Evolutionary conservation across 345 rosid genomes (phyloP).

Genomic region (Kernera saxatilis): DNA sequence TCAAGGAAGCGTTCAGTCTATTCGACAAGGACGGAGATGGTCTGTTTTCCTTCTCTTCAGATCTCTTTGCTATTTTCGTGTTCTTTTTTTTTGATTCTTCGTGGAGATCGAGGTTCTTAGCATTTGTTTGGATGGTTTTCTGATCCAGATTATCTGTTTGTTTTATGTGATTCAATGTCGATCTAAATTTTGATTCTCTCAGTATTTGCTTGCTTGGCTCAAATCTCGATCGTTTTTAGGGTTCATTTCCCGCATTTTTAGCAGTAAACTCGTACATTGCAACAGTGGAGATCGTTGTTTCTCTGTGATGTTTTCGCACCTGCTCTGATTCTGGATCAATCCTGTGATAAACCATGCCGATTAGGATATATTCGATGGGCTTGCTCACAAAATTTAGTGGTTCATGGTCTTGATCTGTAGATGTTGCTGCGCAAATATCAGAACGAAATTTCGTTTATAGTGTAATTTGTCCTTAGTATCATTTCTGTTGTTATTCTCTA

Average conservation of each 20-base stretch:
- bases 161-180: neutral
- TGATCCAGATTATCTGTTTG: neutral
- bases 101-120: neutral
- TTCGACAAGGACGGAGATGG: constrained; percentile 53
- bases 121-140: neutral
- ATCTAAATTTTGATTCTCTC: neutral
- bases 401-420: neutral
- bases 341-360: neutral
- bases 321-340: neutral
- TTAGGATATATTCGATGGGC: neutral
- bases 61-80: neutral
- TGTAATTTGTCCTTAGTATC: neutral
- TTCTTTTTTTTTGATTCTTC: neutral
- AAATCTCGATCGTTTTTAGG: neutral
- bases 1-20: constrained; percentile 28
- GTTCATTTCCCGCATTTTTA: neutral
- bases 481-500: neutral
- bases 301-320: neutral
- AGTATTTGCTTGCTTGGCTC: neutral
- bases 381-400: neutral
- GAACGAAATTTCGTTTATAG: neutral
- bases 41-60: constrained; percentile 23
- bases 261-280: neutral
- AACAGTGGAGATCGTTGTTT: neutral
- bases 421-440: neutral